Evolutionary conservation across 805 yeast species (phyloP).

Genomic region (Metschnikowia shivogae): DNA sequence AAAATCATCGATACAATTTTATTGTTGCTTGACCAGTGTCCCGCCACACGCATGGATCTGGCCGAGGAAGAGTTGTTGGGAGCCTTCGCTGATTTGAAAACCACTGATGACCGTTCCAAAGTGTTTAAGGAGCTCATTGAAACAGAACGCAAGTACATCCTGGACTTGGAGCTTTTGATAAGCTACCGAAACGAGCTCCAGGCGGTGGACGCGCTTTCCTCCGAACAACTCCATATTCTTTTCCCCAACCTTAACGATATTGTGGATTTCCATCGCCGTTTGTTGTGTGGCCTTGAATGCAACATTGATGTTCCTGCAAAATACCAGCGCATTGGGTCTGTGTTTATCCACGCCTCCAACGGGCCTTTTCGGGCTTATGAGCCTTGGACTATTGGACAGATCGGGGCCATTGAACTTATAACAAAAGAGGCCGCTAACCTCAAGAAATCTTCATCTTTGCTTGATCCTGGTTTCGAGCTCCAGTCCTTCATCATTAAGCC

Average conservation of each 20-base stretch:
- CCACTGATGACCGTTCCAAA: constrained; percentile 61
- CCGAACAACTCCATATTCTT: constrained; percentile 73
- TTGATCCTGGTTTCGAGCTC: constrained; percentile 83
- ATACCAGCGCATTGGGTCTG: constrained; percentile 82
- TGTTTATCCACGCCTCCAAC: constrained; percentile 75
- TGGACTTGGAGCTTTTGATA: constrained; percentile 75
- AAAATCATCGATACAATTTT: constrained; percentile 72
- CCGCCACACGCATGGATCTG: constrained; percentile 1
- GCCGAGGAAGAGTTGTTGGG: constrained; percentile 8
- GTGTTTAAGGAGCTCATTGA: constrained; percentile 81
- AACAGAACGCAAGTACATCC: constrained; percentile 90
- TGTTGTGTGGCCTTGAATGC: constrained; percentile 83
- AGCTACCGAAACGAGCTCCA: constrained; percentile 65
- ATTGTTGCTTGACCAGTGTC: constrained; percentile 38
- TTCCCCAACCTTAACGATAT: constrained; percentile 83
- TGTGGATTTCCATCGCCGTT: constrained; percentile 87
- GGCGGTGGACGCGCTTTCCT: constrained; percentile 61
- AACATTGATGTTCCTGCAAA: constrained; percentile 70
- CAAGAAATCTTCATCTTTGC: constrained; percentile 49
- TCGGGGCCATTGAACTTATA: constrained; percentile 79
- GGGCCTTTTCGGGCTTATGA: constrained; percentile 85
- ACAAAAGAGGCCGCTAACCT: constrained; percentile 57
- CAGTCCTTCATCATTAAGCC: constrained; percentile 91
- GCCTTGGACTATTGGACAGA: constrained; percentile 91
- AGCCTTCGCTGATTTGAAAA: constrained; percentile 22